Percentiles rank a stretch among this genome's conserved stretches.
These are phyloP conservation scores for Neoscytalidium dimidiatum DNA, from an alignment of 2,329 filamentous ascomycete genomes.

Conservation along the genomic window DNA sequence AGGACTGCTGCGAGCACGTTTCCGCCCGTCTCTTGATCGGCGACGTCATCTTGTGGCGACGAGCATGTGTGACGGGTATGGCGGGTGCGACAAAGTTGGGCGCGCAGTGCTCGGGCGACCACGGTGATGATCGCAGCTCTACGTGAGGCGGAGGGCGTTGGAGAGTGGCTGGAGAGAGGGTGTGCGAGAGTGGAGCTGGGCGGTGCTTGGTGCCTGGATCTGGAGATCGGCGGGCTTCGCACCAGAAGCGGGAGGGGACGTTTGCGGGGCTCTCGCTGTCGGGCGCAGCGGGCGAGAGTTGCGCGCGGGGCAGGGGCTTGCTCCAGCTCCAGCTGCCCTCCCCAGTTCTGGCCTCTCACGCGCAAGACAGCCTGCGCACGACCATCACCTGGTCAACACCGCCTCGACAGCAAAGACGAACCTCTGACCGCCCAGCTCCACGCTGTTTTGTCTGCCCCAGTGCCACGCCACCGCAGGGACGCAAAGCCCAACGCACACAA, in stretches of 20 bases:
- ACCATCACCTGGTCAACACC: slow-evolving; percentile 12
- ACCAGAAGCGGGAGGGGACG: neutral
- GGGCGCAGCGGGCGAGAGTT: no score
- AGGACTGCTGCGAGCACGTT: neutral
- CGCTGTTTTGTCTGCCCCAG: neutral
- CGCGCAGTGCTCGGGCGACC: neutral
- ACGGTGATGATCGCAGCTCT: neutral
- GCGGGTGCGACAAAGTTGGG: neutral
- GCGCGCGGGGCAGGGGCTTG: neutral
- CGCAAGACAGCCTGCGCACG: slow-evolving; percentile 10
- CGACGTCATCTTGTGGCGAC: neutral
- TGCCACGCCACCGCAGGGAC: slow-evolving; percentile 9
- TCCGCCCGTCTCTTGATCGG: neutral
- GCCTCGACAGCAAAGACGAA: slow-evolving; percentile 2
- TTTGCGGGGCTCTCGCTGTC: slow-evolving; percentile 4
- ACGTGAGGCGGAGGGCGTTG: neutral
- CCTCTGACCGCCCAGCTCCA: slow-evolving; percentile 1
- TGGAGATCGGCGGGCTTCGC: neutral
- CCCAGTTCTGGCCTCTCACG: neutral
- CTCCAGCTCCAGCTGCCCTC: slow-evolving; percentile 8
- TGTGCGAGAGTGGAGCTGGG: neutral
- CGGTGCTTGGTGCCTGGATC: slow-evolving; percentile 12
- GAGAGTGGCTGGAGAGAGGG: neutral
- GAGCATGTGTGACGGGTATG: neutral
- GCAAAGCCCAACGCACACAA: neutral